These are phyloP conservation scores for Glarea lozoyensis DNA, from an alignment of 495 filamentous ascomycete species.

Conservation along the genomic window DNA sequence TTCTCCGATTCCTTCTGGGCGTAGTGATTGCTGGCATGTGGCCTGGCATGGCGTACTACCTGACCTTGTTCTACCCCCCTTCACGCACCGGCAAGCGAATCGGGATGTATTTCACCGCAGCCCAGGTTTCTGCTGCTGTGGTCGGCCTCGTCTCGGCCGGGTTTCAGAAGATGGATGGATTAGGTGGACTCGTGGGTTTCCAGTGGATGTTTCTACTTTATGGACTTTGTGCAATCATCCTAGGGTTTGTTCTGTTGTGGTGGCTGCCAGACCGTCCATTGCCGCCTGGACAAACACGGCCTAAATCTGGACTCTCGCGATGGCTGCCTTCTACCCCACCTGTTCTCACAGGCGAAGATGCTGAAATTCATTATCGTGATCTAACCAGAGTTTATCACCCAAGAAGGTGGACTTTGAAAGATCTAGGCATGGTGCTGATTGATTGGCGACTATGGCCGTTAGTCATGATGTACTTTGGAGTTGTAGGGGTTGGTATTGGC, in stretches of 20 bases:
- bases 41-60: slow-evolving; percentile 91
- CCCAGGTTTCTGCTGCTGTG: slow-evolving; percentile 82
- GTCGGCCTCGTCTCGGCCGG: slow-evolving; percentile 86
- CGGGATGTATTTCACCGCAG: slow-evolving; percentile 80
- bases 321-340: slow-evolving; percentile 59
- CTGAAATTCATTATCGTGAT: slow-evolving; percentile 75
- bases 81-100: slow-evolving; percentile 80
- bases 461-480: slow-evolving; percentile 86
- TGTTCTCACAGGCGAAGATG: slow-evolving; percentile 68
- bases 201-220: slow-evolving; percentile 95
- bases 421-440: slow-evolving; percentile 57
- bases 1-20: slow-evolving; percentile 78
- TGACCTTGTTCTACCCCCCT: slow-evolving; percentile 87
- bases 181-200: slow-evolving; percentile 69
- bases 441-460: slow-evolving; percentile 88
- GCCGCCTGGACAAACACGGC: slow-evolving; percentile 47
- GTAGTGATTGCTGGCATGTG: slow-evolving; percentile 90
- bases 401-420: slow-evolving; percentile 56
- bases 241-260: slow-evolving; percentile 69
- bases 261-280: slow-evolving; percentile 82
- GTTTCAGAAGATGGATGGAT: slow-evolving; percentile 83
- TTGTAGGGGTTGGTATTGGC: slow-evolving; percentile 85
- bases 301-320: slow-evolving; percentile 33
- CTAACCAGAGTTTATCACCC: slow-evolving; percentile 70
- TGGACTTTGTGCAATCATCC: slow-evolving; percentile 60